Evolutionary conservation across 2,329 filamentous ascomycete species (phyloP), one percentile per base, ranked within the genome.

Genomic region (Phaeosphaeriaceae sp.): DNA sequence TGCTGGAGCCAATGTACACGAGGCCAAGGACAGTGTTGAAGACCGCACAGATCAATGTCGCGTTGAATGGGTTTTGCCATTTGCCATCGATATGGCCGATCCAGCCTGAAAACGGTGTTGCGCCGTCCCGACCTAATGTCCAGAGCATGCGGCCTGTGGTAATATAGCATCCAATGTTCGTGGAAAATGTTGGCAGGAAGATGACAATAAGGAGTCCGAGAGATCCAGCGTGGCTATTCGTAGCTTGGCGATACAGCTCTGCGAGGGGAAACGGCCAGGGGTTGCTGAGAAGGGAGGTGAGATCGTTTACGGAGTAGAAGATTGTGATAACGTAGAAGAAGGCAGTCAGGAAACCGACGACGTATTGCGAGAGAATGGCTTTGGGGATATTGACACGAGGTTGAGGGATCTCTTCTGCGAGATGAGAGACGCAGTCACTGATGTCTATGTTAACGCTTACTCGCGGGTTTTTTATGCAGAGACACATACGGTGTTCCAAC

Each of bases 1-100:
- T 86, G 1, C 77, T 80, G 51, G 78, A 84, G n/a, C 83, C 86
- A 1, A 89, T 79, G 56, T 88, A 88, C 36, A 89, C 85, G 34
- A 77, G 78, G 0, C 85, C 86, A 0, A 89, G 74, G 3, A 86
- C 66, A 0, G 84, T 84, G 18, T 80, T 79, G 45, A 80, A 69
- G 33, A 73, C 53, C 3, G 76, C 71, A 74, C 79, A 81, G 7
- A 77, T 72, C 1, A 86, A 47, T 0, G 82, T 85, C 0, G 84
- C 81, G 53, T 82, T 80, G 52, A 83, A 78, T 0, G 84, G 84
- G 47, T 80, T 81, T 9, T 78, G 72, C 52, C 76, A 77, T 0
- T 58, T 70, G 0, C 72, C 56, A 64, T 74, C 60, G 59, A 90
- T 77, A 2, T 73, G 63, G 2, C 77, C 74, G 29, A 85, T 71